Evolutionary conservation across 2,329 filamentous ascomycete species (phyloP).

Genomic region (Hymenoscyphus scutula): DNA sequence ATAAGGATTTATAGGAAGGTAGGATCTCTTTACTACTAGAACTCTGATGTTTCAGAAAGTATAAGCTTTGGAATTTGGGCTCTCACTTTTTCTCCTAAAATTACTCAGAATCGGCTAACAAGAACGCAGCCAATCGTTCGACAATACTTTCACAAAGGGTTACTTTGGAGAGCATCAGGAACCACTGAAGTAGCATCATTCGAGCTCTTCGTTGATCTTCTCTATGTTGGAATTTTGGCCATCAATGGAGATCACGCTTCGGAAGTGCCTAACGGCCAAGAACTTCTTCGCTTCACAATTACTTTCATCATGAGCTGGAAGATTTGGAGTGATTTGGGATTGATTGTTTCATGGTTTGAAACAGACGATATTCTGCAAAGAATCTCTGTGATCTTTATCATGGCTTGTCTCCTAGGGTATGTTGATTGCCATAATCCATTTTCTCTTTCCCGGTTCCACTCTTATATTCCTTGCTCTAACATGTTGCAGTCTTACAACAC

Average conservation of each 20-base stretch:
- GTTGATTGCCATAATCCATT: slow-evolving; percentile 12
- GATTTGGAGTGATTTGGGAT: slow-evolving; percentile 59
- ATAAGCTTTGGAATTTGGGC: too few species aligned
- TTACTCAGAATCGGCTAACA: neutral
- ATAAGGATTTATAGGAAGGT: slow-evolving; percentile 56
- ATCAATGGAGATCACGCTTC: slow-evolving; percentile 60
- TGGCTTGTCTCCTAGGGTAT: slow-evolving; percentile 58
- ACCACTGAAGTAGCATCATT: slow-evolving; percentile 61
- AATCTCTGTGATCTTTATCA: slow-evolving; percentile 57
- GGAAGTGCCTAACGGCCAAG: slow-evolving; percentile 52
- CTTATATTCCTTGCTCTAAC: slow-evolving; percentile 6
- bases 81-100: too few species aligned
- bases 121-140: slow-evolving; percentile 49
- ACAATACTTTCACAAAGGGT: slow-evolving; percentile 65
- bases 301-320: slow-evolving; percentile 60
- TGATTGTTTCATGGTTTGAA: slow-evolving; percentile 59
- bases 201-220: slow-evolving; percentile 63
- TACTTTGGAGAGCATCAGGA: slow-evolving; percentile 59
- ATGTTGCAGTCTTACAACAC: slow-evolving; percentile 52
- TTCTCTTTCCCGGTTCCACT: neutral
- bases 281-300: slow-evolving; percentile 58
- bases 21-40: neutral
- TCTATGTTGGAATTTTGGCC: slow-evolving; percentile 58
- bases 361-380: slow-evolving; percentile 59
- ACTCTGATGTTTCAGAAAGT: too few species aligned